Conservation (phyloP, 768 basidiomycete genomes). For the Rhodotorula sphaerocarpa region DNA sequence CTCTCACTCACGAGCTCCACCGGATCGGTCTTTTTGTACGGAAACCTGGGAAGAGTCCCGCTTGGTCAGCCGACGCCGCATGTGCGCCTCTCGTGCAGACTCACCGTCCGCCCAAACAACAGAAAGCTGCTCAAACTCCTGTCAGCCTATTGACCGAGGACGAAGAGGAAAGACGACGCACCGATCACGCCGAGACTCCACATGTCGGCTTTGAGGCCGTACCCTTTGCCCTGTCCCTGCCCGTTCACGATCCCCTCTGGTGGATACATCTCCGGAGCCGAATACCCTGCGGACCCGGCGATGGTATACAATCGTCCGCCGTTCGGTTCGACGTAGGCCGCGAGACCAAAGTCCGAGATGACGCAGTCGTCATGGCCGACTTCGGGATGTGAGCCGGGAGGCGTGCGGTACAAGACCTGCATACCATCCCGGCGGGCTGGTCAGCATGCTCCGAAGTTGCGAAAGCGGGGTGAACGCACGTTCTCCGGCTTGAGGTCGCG, state of each 20-base stretch:
- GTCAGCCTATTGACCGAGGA: neutral
- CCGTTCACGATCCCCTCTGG: slow-evolving; percentile 12
- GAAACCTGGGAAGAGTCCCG: no score
- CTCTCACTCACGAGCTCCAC: slow-evolving; percentile 4
- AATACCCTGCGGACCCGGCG: slow-evolving; percentile 28
- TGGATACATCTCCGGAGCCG: slow-evolving; percentile 32
- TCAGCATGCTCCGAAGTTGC: neutral
- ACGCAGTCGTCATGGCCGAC: slow-evolving; percentile 34
- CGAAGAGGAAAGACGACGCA: neutral
- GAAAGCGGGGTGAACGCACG: slow-evolving; percentile 54
- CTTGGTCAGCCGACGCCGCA: no score
- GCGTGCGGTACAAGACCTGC: slow-evolving; percentile 34
- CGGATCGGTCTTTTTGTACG: slow-evolving; percentile 29
- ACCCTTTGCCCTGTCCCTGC: slow-evolving; percentile 6
- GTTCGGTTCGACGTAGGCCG: slow-evolving; percentile 21
- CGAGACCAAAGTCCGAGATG: slow-evolving; percentile 33
- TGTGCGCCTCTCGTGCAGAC: neutral
- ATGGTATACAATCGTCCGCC: slow-evolving; percentile 16
- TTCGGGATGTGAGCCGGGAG: slow-evolving; percentile 24
- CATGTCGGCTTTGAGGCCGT: slow-evolving; percentile 27
- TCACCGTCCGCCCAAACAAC: neutral
- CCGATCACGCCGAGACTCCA: slow-evolving; percentile 32
- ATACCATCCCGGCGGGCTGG: no score
- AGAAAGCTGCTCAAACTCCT: neutral
- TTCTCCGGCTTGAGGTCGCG: slow-evolving; percentile 53